Evolutionary conservation across 2,329 filamentous ascomycete species (phyloP).

Genomic region (Didymosphaeria variabile): DNA sequence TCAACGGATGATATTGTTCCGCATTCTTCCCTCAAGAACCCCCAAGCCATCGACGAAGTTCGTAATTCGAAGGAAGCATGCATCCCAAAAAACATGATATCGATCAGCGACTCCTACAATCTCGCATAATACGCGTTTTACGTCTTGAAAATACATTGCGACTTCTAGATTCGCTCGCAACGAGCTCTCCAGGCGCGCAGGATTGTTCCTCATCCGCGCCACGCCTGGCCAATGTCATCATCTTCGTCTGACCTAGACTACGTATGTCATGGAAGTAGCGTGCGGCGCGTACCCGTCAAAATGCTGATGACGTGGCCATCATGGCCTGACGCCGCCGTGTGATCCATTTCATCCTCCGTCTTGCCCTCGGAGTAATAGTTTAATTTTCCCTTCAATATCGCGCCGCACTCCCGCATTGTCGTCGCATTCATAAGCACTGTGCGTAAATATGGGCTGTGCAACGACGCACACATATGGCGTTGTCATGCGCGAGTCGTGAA

Average conservation of each 20-base stretch:
- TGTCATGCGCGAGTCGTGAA: neutral
- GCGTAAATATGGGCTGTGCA: neutral
- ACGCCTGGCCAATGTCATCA: neutral
- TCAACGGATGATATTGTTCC: neutral
- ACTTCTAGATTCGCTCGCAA: neutral
- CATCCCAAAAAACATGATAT: neutral
- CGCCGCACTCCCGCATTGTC: neutral
- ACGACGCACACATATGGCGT: neutral
- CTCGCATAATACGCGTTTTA: neutral
- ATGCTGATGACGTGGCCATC: neutral
- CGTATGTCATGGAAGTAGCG: neutral
- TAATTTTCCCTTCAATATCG: neutral
- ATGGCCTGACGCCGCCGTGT: neutral
- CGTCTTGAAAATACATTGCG: neutral
- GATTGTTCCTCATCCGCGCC: neutral
- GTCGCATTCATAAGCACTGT: neutral
- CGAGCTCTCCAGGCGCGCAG: neutral
- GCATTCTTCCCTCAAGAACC: neutral
- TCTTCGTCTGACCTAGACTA: neutral
- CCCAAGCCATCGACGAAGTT: neutral
- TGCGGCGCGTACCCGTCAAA: neutral
- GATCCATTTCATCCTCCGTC: neutral
- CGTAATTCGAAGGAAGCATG: neutral
- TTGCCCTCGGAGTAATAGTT: neutral
- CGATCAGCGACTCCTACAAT: neutral